Conservation (phyloP, 2,329 filamentous ascomycete genomes). For the Calonectria leucothoes region DNA sequence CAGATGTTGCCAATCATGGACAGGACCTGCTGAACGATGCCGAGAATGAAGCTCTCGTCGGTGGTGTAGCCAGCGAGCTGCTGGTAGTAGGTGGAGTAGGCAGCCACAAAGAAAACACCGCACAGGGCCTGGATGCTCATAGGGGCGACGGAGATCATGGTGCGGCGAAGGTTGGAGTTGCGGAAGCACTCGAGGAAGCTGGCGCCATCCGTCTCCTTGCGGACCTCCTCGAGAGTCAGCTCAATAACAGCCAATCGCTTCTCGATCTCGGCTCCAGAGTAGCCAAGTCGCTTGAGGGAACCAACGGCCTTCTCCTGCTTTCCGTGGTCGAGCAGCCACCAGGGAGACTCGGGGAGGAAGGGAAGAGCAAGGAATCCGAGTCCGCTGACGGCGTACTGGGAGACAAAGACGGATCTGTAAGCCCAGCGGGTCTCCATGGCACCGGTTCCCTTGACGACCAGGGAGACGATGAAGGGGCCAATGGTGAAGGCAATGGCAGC, state of each 20-base stretch:
- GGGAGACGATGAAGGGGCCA: constrained; percentile 28
- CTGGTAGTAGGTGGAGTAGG: constrained; percentile 33
- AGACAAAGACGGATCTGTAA: constrained; percentile 30
- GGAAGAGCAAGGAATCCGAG: constrained; percentile 21
- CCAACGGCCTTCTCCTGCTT: constrained; percentile 24
- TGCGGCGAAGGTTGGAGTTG: constrained; percentile 33
- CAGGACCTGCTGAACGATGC: constrained; percentile 30
- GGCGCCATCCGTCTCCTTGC: constrained; percentile 28
- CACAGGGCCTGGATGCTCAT: constrained; percentile 30
- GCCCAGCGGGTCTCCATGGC: constrained; percentile 23
- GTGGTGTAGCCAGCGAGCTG: constrained; percentile 33
- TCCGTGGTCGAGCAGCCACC: constrained; percentile 26
- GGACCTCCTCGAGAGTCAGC: constrained; percentile 27
- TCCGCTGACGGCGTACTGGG: constrained; percentile 31
- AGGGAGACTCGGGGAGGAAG: constrained; percentile 34
- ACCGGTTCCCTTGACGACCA: constrained; percentile 28
- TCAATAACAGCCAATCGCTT: constrained; percentile 30
- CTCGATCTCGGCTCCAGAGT: constrained; percentile 17
- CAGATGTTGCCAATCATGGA: constrained; percentile 32
- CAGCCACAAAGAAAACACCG: constrained; percentile 31
- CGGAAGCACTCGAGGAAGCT: constrained; percentile 35
- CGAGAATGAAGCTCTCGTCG: constrained; percentile 28
- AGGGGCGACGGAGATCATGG: constrained; percentile 33
- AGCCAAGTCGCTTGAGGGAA: constrained; percentile 25
- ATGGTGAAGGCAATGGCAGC: constrained; percentile 31